Conservation (phyloP, 2,329 filamentous ascomycete genomes). For the Neonectria faginata region DNA sequence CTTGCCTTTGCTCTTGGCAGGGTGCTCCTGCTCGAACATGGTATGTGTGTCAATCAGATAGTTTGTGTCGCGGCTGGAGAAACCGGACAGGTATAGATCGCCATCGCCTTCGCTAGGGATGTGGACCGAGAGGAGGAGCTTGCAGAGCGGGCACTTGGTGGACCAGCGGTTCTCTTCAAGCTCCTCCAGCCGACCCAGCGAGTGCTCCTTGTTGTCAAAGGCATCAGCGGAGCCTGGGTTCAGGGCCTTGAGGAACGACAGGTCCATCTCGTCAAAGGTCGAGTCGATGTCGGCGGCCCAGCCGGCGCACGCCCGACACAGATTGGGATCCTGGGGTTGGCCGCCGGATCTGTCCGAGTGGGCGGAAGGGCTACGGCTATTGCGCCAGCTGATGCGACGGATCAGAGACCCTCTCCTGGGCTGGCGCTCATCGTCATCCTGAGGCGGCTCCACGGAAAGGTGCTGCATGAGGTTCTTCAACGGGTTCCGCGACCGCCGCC, state of each 20-base stretch:
- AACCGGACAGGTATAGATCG: slow-evolving; percentile 49
- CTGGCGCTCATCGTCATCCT: slow-evolving; percentile 44
- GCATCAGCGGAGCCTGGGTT: slow-evolving; percentile 47
- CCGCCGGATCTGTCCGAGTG: slow-evolving; percentile 49
- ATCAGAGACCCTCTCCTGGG: slow-evolving; percentile 50
- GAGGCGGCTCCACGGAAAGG: slow-evolving; percentile 50
- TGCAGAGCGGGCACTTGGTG: slow-evolving; percentile 51
- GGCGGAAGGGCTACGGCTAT: slow-evolving; percentile 51
- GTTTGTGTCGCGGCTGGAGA: slow-evolving; percentile 51
- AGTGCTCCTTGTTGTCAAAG: slow-evolving; percentile 49
- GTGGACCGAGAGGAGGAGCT: slow-evolving; percentile 50
- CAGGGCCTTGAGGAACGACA: slow-evolving; percentile 44
- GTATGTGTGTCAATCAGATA: slow-evolving; percentile 49
- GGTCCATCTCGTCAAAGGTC: slow-evolving; percentile 49
- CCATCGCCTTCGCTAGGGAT: slow-evolving; percentile 48
- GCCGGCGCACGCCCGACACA: slow-evolving; percentile 49
- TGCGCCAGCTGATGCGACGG: slow-evolving; percentile 52
- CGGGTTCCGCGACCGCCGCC: slow-evolving; percentile 51
- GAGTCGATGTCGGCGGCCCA: slow-evolving; percentile 51
- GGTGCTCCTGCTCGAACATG: slow-evolving; percentile 49
- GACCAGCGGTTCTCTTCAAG: slow-evolving; percentile 50
- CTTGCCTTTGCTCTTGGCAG: slow-evolving; percentile 44
- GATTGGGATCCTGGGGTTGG: slow-evolving; percentile 45
- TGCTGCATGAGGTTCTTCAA: slow-evolving; percentile 54
- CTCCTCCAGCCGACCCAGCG: slow-evolving; percentile 44